phyloP scores from a whole-genome alignment of 495 filamentous ascomycete genomes.

The Penicillium canariense region DNA sequence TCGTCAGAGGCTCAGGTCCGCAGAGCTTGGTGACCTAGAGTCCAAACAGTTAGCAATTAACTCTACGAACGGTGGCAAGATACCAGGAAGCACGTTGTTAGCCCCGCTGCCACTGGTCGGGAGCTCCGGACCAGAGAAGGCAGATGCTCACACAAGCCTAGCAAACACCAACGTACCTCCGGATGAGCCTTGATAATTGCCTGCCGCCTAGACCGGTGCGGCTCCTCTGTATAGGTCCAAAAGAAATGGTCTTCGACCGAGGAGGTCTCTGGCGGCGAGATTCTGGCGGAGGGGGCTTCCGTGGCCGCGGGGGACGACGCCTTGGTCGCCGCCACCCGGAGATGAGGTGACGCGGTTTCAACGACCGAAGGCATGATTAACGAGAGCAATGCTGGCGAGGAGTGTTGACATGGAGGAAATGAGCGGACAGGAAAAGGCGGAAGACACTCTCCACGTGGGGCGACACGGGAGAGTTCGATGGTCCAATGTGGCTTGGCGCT shows the following conservation, averaged over 20 bases:
- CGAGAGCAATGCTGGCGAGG: slow-evolving; percentile 14
- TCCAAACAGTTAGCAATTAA: slow-evolving; percentile 10
- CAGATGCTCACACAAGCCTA: neutral
- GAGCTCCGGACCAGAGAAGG: neutral
- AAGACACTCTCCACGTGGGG: slow-evolving; percentile 41
- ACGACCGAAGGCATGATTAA: slow-evolving; percentile 34
- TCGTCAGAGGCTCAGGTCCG: slow-evolving; percentile 92
- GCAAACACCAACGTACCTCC: slow-evolving; percentile 56
- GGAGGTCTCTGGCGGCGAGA: slow-evolving; percentile 34
- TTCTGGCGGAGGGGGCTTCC: slow-evolving; percentile 26
- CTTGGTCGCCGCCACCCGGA: slow-evolving; percentile 39
- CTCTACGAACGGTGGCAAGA: neutral
- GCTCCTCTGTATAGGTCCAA: slow-evolving; percentile 99
- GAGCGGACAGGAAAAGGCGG: slow-evolving; percentile 20
- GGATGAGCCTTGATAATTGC: slow-evolving; percentile 99
- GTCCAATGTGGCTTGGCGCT: slow-evolving; percentile 20
- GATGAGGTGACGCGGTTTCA: slow-evolving; percentile 37
- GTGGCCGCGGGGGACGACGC: slow-evolving; percentile 9
- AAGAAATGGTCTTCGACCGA: slow-evolving; percentile 59
- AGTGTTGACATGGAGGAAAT: slow-evolving; percentile 15
- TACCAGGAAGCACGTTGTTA: neutral
- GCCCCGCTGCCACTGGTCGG: slow-evolving; percentile 1
- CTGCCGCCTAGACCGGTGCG: slow-evolving; percentile 82
- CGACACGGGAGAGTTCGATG: slow-evolving; percentile 29
- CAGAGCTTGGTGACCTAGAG: slow-evolving; percentile 92